Percentiles rank a stretch among this genome's conserved stretches.
phyloP scores from a whole-genome alignment of 495 filamentous ascomycete genomes.

The Penicillium bovifimosum region DNA sequence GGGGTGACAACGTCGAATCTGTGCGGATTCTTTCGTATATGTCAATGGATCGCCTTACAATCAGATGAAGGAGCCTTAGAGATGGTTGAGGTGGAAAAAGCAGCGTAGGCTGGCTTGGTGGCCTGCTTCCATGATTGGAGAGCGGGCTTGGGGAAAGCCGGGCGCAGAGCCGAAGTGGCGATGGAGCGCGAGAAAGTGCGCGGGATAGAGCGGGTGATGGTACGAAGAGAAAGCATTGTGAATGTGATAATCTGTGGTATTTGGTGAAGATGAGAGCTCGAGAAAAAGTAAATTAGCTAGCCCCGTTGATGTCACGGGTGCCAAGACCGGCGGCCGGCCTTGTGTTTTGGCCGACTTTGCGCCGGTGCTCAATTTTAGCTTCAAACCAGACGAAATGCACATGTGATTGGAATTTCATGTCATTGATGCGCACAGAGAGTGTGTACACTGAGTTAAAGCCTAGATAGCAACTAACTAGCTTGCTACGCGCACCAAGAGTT shows the following conservation, averaged over 20 bases:
- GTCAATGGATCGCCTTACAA: conserved; percentile 28
- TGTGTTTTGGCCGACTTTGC: conserved; percentile 10
- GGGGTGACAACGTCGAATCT: neutral
- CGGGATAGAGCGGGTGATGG: conserved; percentile 65
- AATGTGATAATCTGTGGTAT: conserved; percentile 14
- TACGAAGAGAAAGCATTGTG: conserved; percentile 74
- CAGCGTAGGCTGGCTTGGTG: conserved; percentile 52
- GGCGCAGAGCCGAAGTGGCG: conserved; percentile 45
- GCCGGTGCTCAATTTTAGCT: conserved; percentile 10
- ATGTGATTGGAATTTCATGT: neutral
- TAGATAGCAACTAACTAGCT: too few relatives aligned
- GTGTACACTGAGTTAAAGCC: too few relatives aligned
- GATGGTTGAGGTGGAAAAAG: conserved; percentile 66
- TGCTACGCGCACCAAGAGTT: too few relatives aligned
- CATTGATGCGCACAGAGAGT: too few relatives aligned
- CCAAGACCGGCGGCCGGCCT: conserved; percentile 30
- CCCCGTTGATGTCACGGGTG: conserved; percentile 35
- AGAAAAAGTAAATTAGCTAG: conserved; percentile 16
- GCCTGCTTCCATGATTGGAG: conserved; percentile 46
- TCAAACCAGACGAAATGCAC: neutral
- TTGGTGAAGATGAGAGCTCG: conserved; percentile 18
- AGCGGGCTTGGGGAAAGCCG: conserved; percentile 40
- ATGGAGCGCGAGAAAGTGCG: conserved; percentile 58
- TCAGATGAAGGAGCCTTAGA: conserved; percentile 55
- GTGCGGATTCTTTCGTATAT: neutral